Base-by-base conservation (phyloP, 768 basidiomycete species). In the Tulasnella sp. region DNA sequence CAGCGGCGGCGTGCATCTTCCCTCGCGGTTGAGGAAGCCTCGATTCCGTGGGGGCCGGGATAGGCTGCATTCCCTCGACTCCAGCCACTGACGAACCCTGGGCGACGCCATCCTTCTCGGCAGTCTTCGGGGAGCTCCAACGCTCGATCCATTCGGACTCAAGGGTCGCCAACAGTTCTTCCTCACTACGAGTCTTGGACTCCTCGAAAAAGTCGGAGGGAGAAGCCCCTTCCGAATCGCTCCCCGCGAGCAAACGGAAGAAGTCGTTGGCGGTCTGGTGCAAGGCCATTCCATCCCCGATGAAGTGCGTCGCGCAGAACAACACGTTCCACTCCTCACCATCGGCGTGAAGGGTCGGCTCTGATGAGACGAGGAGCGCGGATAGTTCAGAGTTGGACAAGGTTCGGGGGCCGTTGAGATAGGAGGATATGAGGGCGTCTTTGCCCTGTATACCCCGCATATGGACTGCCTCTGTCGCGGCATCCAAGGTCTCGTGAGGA, bases 231-330 rank as follows among this genome's bases (percentile, higher is more conserved):
- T 55, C 60, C 48, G 32, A 56, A 26, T 61, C 63, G 3, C 58
- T 63, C 0, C 78, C 82, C 11, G 66, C 63, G 42, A 90, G 73
- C 2, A 91, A 72, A 17, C 72, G 69, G 68, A 90, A 85, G 67
- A 91, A 82, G 64, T 90, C 86, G 68, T 88, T 88, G 24, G 85
- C 86, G 63, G 85, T 86, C 61, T 80, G 77, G 70, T 91, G 88
- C 17, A 91, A 75, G 1, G 88, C 85, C 83, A 90, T 89, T 21
- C 90, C 90, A 68, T 93, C 90, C 19, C 88, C 88, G 49, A 91
- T 70, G 69, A 85, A 91, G 68, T 93, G 90, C 5, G 85, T 80
- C 3, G 85, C 83, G 64, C 83, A 84, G 50, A 93, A 77, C 63
- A 88, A 72, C 56, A 90, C 70, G 66, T 90, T 80, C 66, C 76